These are phyloP conservation scores for Austropuccinia psidii DNA, from an alignment of 1,284 basidiomycete genomes.

Conservation along the genomic window DNA sequence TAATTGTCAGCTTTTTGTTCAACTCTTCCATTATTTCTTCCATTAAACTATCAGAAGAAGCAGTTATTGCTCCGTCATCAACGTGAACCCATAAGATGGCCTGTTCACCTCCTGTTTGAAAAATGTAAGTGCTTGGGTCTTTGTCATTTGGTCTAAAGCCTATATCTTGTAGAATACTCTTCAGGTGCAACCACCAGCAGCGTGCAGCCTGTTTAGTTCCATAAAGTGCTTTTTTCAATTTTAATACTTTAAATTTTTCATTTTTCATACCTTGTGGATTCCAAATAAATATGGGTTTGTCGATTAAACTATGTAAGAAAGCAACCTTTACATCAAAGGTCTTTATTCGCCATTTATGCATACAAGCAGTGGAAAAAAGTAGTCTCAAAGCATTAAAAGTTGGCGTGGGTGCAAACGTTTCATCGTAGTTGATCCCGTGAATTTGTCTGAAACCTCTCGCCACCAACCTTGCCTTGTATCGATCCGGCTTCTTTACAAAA, in stretches of 20 bases:
- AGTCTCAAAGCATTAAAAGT: not conserved
- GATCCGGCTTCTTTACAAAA: no score
- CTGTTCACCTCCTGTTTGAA: not conserved
- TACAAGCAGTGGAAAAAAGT: not conserved
- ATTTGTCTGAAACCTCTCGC: not conserved
- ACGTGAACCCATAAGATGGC: slow-evolving; percentile 8
- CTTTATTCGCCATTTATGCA: not conserved
- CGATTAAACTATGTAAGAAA: not conserved
- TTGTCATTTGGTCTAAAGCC: no score
- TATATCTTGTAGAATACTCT: no score
- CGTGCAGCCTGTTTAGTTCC: not conserved
- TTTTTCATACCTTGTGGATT: not conserved
- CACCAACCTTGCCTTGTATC: not conserved
- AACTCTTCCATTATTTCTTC: not conserved
- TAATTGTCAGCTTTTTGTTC: not conserved
- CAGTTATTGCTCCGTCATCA: not conserved
- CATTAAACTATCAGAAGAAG: not conserved
- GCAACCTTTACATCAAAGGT: slow-evolving; percentile 4
- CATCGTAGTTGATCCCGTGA: not conserved
- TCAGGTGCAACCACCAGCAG: not conserved
- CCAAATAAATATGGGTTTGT: not conserved
- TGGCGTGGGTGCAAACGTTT: slow-evolving; percentile 7
- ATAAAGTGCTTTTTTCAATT: not conserved
- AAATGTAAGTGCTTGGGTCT: not conserved
- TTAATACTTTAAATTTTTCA: no score